Conservation (phyloP, 768 basidiomycete genomes). For the Kwoniella sp. region DNA sequence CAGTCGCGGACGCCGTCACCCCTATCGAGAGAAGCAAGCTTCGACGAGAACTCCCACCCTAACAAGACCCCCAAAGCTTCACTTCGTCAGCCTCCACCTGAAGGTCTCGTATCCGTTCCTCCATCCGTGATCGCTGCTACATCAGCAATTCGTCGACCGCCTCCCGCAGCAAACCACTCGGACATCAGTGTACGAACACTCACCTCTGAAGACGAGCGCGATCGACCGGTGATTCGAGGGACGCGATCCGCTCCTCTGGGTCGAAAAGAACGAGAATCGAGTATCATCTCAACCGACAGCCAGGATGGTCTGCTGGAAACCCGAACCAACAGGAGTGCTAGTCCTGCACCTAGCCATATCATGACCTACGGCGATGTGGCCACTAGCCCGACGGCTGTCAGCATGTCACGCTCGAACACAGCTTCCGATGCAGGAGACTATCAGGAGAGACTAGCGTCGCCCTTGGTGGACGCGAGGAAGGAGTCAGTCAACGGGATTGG, state of each 20-base stretch:
- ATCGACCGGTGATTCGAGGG: constrained; percentile 22
- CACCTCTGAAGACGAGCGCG: constrained; percentile 29
- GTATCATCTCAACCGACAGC: constrained; percentile 29
- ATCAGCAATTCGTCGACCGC: constrained; percentile 32
- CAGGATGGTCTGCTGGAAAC: constrained; percentile 37
- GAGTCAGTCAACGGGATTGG: background rate
- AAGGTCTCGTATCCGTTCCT: constrained; percentile 17
- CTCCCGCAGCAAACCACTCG: constrained; percentile 25
- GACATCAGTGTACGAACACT: constrained; percentile 13
- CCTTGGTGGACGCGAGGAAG: background rate
- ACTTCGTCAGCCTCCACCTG: constrained; percentile 6
- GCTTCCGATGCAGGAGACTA: background rate
- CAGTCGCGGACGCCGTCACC: constrained; percentile 33
- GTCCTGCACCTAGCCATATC: background rate
- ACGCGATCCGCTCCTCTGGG: background rate
- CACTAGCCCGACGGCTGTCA: constrained; percentile 10
- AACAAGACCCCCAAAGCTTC: constrained; percentile 24
- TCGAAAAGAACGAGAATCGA: constrained; percentile 34
- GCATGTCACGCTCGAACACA: constrained; percentile 1
- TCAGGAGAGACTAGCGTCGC: constrained; percentile 7
- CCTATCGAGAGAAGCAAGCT: constrained; percentile 26
- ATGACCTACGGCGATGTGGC: background rate
- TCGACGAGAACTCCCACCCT: constrained; percentile 21
- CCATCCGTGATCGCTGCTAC: constrained; percentile 34
- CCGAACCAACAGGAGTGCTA: constrained; percentile 6